Percentiles rank a stretch among this genome's conserved stretches.
phyloP scores from a whole-genome alignment of 495 filamentous ascomycete species.

The Penicillium chermesinum region DNA sequence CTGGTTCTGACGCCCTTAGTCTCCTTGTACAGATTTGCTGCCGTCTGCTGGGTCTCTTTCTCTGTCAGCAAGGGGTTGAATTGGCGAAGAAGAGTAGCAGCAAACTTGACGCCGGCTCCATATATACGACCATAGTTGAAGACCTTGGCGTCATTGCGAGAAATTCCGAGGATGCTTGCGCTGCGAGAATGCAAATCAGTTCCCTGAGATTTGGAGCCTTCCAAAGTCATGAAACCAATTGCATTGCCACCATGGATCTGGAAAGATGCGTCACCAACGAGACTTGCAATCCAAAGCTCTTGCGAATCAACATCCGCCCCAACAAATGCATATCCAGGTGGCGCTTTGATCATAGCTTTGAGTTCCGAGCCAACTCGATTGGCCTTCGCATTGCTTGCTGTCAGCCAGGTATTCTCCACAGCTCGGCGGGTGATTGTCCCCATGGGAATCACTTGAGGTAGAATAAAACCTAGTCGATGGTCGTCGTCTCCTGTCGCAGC shows the following conservation, averaged over 20 bases:
- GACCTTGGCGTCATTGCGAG: conserved; percentile 89
- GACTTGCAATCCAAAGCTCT: conserved; percentile 96
- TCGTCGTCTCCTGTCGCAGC: conserved; percentile 10
- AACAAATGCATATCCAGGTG: conserved; percentile 86
- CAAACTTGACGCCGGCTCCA: conserved; percentile 90
- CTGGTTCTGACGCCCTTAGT: conserved; percentile 84
- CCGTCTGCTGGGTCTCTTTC: conserved; percentile 65
- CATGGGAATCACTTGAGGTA: conserved; percentile 99
- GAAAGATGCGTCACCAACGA: conserved; percentile 92
- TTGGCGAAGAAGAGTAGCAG: conserved; percentile 79
- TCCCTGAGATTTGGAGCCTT: conserved; percentile 87
- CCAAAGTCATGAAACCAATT: conserved; percentile 97
- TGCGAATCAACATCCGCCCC: conserved; percentile 98
- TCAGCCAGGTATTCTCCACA: conserved; percentile 98
- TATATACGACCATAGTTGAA: conserved; percentile 99
- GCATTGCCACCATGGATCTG: conserved; percentile 92
- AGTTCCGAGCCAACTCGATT: conserved; percentile 96
- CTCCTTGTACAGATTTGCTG: conserved; percentile 73
- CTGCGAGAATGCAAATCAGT: conserved; percentile 96
- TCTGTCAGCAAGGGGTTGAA: conserved; percentile 86
- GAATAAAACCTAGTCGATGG: conserved; percentile 68
- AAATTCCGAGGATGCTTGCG: conserved; percentile 85
- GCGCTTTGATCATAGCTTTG: conserved; percentile 94
- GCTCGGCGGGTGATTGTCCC: conserved; percentile 95
- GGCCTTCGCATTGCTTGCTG: conserved; percentile 90